Base-by-base conservation (phyloP, 352 stramenopile species). In the Halophytophthora polymorphica region DNA sequence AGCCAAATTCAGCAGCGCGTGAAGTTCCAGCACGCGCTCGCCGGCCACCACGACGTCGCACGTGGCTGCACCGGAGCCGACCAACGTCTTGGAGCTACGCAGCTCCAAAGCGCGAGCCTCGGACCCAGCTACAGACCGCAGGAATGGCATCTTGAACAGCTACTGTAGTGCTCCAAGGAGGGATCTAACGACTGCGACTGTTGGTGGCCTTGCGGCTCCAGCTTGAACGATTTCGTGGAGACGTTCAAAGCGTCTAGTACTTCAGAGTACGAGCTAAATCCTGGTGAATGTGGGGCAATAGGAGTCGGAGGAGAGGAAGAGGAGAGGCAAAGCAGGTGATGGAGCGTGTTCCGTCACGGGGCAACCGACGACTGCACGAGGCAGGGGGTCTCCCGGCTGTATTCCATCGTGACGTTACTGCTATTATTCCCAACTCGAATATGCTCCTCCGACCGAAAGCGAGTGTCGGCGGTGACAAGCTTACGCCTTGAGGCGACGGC, bases 401-500 rank as follows among this genome's bases (percentile, higher is more conserved):
- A 66, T 77, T 73, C 46, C 58, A 36, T 42, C 45, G 50, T 59
- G 47, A 36, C n/a, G 36, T 49, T 31, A 52, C 52, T 59, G 56
- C 67, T 45, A 79, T 76, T 76, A 81, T 78, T 78, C 56, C 68
- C 65, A 66, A 68, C 55, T 61, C 63, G 59, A 78, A 64, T 44
- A 21, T 45, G 22, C 15, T 5, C 33, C 19, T 48, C 45, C 40
- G 41, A 57, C 25, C 38, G 14, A 54, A 55, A 43, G n/a, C 10
- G 6, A 6, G 41, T 19, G 13, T 29, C 37, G 18, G n/a, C 50
- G 46, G 50, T 40, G 37, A 48, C 19, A 46, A 22, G 33, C 60
- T 87, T 91, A 91, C 18, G 81, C 81, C 74, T 89, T 89, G 60
- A 84, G 44, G 66, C 81, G 81, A 68, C 81, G 81, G 76, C 76